A percentile compares a stretch with the other conserved stretches of the same genome.
These are phyloP conservation scores for Nigrospora oryzae DNA, from an alignment of 2,329 filamentous ascomycete genomes.

Conservation along the genomic window DNA sequence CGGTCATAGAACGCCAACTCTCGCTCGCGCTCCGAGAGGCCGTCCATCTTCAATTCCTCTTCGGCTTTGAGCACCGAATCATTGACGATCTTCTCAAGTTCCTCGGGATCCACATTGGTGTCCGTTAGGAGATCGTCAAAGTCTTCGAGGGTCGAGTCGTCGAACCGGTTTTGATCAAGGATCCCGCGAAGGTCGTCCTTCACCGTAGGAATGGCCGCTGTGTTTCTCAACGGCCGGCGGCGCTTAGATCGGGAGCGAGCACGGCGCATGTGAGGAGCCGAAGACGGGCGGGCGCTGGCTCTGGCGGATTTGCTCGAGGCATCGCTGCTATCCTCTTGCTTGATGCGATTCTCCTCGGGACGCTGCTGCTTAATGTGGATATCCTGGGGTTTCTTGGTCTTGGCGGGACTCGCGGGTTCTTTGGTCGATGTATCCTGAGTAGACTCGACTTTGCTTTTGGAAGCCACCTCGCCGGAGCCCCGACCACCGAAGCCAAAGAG, in stretches of 20 bases:
- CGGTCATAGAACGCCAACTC: constrained; percentile 36
- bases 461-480: not conserved
- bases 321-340: not conserved
- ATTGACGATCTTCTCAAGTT: constrained; percentile 17
- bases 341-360: not conserved
- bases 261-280: constrained; percentile 20
- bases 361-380: not conserved
- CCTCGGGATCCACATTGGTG: constrained; percentile 21
- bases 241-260: constrained; percentile 32
- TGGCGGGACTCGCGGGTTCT: too few species aligned
- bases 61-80: constrained; percentile 15
- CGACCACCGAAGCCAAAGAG: not conserved
- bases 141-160: constrained; percentile 53
- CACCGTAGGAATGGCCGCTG: constrained; percentile 43
- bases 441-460: too few species aligned
- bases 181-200: constrained; percentile 48
- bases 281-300: constrained; percentile 11
- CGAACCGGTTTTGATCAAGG: constrained; percentile 42
- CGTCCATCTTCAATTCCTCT: constrained; percentile 12
- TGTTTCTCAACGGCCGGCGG: constrained; percentile 41
- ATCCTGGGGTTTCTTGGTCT: too few species aligned
- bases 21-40: constrained; percentile 21
- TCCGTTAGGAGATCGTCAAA: constrained; percentile 40
- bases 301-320: constrained; percentile 2
- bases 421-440: too few species aligned